A percentile compares a stretch with the other conserved stretches of the same genome.
These are phyloP conservation scores for Pseudonitzschia pungens DNA, from an alignment of 108 stramenopile species.

Conservation along the genomic window DNA sequence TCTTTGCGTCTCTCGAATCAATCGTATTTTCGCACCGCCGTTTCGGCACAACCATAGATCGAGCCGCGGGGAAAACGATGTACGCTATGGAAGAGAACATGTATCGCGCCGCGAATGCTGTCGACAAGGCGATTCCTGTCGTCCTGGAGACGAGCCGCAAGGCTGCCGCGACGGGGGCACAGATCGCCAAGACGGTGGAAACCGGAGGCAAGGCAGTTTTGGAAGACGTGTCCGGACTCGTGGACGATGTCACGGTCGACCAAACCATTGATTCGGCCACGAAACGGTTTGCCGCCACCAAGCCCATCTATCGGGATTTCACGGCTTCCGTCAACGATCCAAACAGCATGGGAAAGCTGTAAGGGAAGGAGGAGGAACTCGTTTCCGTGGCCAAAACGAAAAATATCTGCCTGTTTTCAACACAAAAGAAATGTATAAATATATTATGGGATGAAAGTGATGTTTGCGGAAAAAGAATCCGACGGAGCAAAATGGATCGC, in stretches of 20 bases:
- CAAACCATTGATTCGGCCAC: not conserved
- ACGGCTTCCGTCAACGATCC: constrained; percentile 7
- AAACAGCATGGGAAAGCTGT: constrained; percentile 1
- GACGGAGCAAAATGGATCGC: too few species aligned
- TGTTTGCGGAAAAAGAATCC: too few species aligned
- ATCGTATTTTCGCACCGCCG: too few species aligned
- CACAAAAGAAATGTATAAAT: too few species aligned
- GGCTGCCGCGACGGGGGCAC: not conserved
- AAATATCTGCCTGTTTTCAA: too few species aligned
- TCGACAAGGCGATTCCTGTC: not conserved
- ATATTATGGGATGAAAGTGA: too few species aligned
- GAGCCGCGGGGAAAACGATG: constrained; percentile 1
- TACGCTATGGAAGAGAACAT: constrained; percentile 10
- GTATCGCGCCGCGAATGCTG: not conserved
- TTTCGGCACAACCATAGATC: not conserved
- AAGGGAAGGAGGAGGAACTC: not conserved
- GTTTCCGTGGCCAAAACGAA: too few species aligned
- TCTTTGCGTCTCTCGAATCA: too few species aligned
- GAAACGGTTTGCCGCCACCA: constrained; percentile 3
- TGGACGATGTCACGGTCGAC: not conserved
- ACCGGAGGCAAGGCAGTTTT: not conserved
- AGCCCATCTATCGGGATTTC: constrained; percentile 5
- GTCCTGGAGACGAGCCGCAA: constrained; percentile 1
- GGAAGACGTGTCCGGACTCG: constrained; percentile 1
- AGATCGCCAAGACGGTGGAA: not conserved